Evolutionary conservation across 1,284 basidiomycete species (phyloP), one percentile per base, ranked within the genome.

Genomic region (Ustilago bromivora): DNA sequence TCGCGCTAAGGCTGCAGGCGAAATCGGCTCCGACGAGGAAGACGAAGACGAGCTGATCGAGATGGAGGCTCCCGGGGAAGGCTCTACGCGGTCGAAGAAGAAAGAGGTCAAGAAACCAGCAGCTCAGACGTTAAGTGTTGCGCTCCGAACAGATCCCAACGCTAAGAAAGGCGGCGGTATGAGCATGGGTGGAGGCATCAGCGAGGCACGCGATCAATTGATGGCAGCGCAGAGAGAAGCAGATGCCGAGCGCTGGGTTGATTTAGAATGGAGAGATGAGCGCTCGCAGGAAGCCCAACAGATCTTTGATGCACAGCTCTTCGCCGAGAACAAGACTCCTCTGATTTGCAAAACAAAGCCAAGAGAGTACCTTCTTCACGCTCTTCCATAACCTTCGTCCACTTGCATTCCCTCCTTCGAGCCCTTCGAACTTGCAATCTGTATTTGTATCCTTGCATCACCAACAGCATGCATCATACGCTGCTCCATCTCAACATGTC

Each of bases 231-330:
- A 81, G 56, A 71, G 84, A 49, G 80, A 82, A 47, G 83, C 83
- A 2, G 84, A 85, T 23, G 81, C 78, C 9, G 84, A 85, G 63
- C 70, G 79, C n/a, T 85, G 84, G 84, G 61, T 85, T 13, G 80
- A 82, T 9, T 54, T 85, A n/a, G 82, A 81, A 43, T 84, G 83
- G 83, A 65, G 71, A 43, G 72, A 81, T 34, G 71, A 79, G 38
- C 54, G 69, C 35, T 70, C 75, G 10, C 53, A 49, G 2, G 73
- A 79, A 40, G 63, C 77, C 2, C 62, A 71, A 34, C 66, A 79
- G 52, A 71, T 74, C 53, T 78, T 80, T 68, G 57, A 79, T 17
- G 55, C 65, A 7, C 78, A 81, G 57, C 68, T 83, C 19, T 83
- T 82, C 31, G 81, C 82, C 8, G 64, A 62, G 2, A 77, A 55